A percentile compares a stretch with the other conserved stretches of the same genome.
Evolutionary conservation across 768 basidiomycete species (phyloP).

Genomic region (Rhizopogon rudus): DNA sequence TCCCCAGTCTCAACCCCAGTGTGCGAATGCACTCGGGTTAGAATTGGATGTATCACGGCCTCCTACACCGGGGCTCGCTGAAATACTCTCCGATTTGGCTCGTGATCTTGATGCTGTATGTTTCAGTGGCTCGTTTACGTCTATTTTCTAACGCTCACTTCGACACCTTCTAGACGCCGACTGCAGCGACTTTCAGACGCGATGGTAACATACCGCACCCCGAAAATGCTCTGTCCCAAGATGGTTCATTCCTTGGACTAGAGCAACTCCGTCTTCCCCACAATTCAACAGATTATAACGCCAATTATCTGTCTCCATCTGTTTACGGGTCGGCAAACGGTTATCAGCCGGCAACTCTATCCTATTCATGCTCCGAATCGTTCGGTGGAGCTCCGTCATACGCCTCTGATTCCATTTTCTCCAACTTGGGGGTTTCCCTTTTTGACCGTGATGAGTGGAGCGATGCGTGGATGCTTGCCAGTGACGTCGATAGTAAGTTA

Average conservation of each 20-base stretch:
- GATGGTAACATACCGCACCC: not conserved
- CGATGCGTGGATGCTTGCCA: not conserved
- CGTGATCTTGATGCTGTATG: constrained; percentile 27
- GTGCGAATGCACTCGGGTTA: constrained; percentile 7
- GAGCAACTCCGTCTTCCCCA: constrained; percentile 1
- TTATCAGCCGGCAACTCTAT: not conserved
- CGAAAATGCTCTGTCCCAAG: not conserved
- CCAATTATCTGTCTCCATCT: not conserved
- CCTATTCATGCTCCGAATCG: not conserved
- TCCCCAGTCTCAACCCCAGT: constrained; percentile 9
- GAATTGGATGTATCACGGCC: constrained; percentile 14
- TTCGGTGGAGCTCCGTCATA: not conserved
- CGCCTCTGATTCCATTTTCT: not conserved
- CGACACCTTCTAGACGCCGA: constrained; percentile 20
- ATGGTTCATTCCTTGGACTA: not conserved
- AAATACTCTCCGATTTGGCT: constrained; percentile 15
- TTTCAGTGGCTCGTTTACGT: not conserved
- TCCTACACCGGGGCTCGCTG: constrained; percentile 17
- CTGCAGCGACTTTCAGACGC: constrained; percentile 14
- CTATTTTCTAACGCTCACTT: not conserved
- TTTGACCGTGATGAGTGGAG: not conserved
- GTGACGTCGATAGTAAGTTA: not conserved
- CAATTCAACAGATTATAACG: not conserved
- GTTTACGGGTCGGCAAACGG: not conserved
- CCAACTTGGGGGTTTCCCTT: not conserved